phyloP scores from a whole-genome alignment of 2,329 filamentous ascomycete genomes.

The Aspergillus sp. region DNA sequence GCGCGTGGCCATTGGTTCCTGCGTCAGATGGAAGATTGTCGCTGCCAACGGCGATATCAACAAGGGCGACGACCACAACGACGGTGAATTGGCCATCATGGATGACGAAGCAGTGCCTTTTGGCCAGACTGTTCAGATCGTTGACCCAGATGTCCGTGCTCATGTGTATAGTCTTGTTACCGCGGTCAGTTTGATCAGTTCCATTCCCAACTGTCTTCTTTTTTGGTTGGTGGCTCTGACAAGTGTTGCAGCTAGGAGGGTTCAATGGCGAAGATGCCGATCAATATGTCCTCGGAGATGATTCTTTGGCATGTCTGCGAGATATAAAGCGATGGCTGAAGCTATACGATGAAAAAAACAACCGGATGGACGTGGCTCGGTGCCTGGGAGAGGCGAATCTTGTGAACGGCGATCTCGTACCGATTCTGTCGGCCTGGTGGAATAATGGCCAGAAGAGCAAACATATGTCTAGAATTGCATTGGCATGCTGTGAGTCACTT shows the following conservation, averaged over 20 bases:
- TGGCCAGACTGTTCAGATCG: constrained; percentile 50
- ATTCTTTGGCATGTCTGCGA: constrained; percentile 83
- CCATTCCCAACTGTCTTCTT: too few relatives aligned
- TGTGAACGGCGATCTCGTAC: constrained; percentile 82
- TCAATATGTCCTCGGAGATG: constrained; percentile 84
- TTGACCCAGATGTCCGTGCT: constrained; percentile 88
- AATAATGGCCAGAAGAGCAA: constrained; percentile 68
- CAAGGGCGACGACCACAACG: constrained; percentile 1
- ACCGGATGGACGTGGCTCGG: constrained; percentile 89
- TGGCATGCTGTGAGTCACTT: constrained; percentile 62
- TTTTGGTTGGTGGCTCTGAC: background rate
- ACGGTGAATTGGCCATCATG: constrained; percentile 26
- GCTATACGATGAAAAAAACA: constrained; percentile 87
- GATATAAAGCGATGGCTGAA: constrained; percentile 95
- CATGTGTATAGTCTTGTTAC: constrained; percentile 92
- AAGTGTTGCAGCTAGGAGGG: constrained; percentile 68
- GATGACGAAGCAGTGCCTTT: constrained; percentile 36
- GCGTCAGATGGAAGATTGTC: background rate
- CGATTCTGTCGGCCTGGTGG: constrained; percentile 80
- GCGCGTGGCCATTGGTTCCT: constrained; percentile 19
- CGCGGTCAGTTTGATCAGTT: constrained; percentile 59
- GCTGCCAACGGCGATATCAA: background rate
- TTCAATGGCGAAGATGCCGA: constrained; percentile 73
- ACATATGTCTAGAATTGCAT: constrained; percentile 70
- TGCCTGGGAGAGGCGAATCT: constrained; percentile 89